Evolutionary conservation across 1,139 yeast genomes (phyloP), one percentile per base, ranked within the genome.

Genomic region (Nakaseomyces delphensis): DNA sequence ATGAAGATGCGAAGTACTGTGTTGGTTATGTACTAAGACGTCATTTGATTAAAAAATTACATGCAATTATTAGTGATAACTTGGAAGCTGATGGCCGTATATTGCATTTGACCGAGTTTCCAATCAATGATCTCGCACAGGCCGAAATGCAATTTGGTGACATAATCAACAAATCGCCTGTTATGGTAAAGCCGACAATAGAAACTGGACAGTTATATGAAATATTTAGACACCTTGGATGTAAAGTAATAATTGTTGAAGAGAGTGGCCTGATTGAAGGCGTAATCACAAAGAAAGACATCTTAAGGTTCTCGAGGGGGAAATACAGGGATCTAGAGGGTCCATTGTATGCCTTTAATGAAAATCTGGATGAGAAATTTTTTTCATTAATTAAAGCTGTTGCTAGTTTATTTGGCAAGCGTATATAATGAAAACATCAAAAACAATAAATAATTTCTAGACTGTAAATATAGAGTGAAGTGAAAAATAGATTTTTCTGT

Each of bases 191-290:
- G 41, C 62, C 76, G 1, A 60, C 65, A 27, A 69, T 80, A 0
- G 71, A 83, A 0, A 65, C 87, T 30, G 84, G 82, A 49, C 71
- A 74, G 32, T 74, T 81, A 2, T 66, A 80, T 46, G 83, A 82
- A 38, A 66, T 85, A 15, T 91, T 91, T 60, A 74, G 77, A 45
- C 80, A 83, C 50, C 60, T 87, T 31, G 96, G 97, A 0, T 95
- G 96, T 3, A 68, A 86, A 31, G 73, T 79, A 31, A 71, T 91
- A 1, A 67, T 83, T 39, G 80, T 87, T 0, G 83, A 79, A 46
- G 66, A 70, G 20, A 62, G 67, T 38, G 83, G 82, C 1, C 38
- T 49, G 1, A 57, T 79, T 30, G 67, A 66, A 10, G 94, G 94
- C 0, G 52, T 80, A n/a, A 63, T 83, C 1, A 81, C 93, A 0